Evolutionary conservation across 306 rosid genomes (phyloP).

Genomic region (Cucurbita argyrosperma): DNA sequence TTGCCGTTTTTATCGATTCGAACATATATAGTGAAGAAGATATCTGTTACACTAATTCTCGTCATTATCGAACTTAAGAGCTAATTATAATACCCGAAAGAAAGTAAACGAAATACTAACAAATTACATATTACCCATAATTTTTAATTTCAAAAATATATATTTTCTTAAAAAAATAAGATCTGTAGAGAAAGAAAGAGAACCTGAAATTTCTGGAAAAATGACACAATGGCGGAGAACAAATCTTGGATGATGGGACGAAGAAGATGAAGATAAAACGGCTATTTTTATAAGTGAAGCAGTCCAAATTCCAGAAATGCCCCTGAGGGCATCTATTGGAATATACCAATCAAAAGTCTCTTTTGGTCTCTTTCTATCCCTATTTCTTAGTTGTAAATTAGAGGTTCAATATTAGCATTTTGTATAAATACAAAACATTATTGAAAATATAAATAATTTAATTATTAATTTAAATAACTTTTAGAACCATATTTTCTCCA

Average conservation of each 20-base stretch:
- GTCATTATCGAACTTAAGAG: too few species aligned
- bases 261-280: background rate
- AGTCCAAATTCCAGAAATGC: background rate
- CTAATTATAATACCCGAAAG: background rate
- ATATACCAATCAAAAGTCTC: background rate
- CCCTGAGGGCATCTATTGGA: background rate
- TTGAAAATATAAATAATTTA: too few species aligned
- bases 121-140: background rate
- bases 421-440: too few species aligned
- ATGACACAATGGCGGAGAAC: background rate
- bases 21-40: too few species aligned
- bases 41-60: too few species aligned
- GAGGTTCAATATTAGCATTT: too few species aligned
- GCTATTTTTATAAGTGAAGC: background rate
- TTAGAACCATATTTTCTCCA: too few species aligned
- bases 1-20: too few species aligned
- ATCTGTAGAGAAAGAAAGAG: background rate
- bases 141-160: too few species aligned
- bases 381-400: background rate
- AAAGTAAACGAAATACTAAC: too few species aligned
- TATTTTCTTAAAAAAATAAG: background rate
- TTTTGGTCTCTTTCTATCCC: background rate
- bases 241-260: background rate
- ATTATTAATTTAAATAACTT: too few species aligned
- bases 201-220: background rate